A percentile compares a stretch with the other conserved stretches of the same genome.
These are phyloP conservation scores for Plasmodium knowlesi DNA, from an alignment of 169 alveolate genomes.

Conservation along the genomic window DNA sequence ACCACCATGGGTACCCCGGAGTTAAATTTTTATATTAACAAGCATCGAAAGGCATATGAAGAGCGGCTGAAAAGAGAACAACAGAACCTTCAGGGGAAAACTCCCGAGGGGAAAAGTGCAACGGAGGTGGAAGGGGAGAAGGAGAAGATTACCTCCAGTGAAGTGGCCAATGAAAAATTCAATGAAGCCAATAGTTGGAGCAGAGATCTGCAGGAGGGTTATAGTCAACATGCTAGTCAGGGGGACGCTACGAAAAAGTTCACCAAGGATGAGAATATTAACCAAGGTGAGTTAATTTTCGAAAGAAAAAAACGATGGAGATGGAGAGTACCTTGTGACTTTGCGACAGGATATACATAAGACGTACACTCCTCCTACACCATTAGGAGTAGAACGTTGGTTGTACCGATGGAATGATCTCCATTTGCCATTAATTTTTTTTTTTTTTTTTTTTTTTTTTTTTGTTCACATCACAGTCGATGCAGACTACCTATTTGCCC, in stretches of 20 bases:
- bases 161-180: neutral
- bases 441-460: neutral
- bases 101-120: too few species aligned
- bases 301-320: neutral
- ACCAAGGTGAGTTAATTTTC: neutral
- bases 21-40: slow-evolving; percentile 53
- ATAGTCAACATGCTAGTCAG: neutral
- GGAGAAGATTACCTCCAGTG: neutral
- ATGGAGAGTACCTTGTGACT: neutral
- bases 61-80: slow-evolving; percentile 41
- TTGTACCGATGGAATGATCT: neutral
- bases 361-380: neutral
- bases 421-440: neutral
- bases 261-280: neutral
- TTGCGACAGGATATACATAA: neutral
- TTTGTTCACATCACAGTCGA: slow-evolving; percentile 13
- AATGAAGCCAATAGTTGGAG: neutral
- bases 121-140: too few species aligned
- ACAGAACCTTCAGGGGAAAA: neutral
- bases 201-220: neutral
- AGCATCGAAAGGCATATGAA: slow-evolving; percentile 70
- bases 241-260: neutral
- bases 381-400: neutral
- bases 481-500: slow-evolving; percentile 43
- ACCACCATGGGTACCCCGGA: slow-evolving; percentile 34